Evolutionary conservation across 306 rosid species (phyloP), one percentile per base, ranked within the genome.

Genomic region (Arachis hypogaea): DNA sequence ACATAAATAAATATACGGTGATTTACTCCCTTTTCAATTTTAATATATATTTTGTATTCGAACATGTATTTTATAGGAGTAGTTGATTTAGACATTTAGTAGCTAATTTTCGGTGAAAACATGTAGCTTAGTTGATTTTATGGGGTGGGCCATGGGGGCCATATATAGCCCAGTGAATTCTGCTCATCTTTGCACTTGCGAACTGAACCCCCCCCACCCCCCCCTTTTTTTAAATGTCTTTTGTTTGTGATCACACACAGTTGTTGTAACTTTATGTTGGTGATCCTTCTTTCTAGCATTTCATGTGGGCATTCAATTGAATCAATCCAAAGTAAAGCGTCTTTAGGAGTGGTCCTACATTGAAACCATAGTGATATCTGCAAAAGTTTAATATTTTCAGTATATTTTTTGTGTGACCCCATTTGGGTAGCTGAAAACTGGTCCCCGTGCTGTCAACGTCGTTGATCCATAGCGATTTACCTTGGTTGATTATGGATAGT

Each of bases 181-280:
- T 56, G 57, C 33, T 22, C 28, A 22, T 22, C 38, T 54, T 10
- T 70, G 8, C 46, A 44, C 59, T 44, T 60, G 69, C 68, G 63
- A 54, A 29, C 71, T 41, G 68, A 71, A 58, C 49, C n/a, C 56
- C 59, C 63, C 28, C 28, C 28, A 1, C 28, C 28, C 28, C 28
- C 28, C 28, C 28, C 28, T 22, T 1, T 22, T 76, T 59, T 50
- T 59, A 30, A 11, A 36, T 61, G 71, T 46, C 40, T 75, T 77
- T 68, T 70, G 83, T 62, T 54, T 65, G 51, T 63, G 65, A 42
- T 38, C 66, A 61, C 50, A 61, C 56, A 59, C 4, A 33, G 38
- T 33, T 1, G 45, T 63, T 22, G 44, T 59, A 75, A 59, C 82
- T 62, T 75, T 11, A 49, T 67, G 74, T 58, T 73, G 76, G 62